A percentile compares a stretch with the other conserved stretches of the same genome.
Evolutionary conservation across 2,329 filamentous ascomycete genomes (phyloP).

Genomic region (Celoporthe dispersa): DNA sequence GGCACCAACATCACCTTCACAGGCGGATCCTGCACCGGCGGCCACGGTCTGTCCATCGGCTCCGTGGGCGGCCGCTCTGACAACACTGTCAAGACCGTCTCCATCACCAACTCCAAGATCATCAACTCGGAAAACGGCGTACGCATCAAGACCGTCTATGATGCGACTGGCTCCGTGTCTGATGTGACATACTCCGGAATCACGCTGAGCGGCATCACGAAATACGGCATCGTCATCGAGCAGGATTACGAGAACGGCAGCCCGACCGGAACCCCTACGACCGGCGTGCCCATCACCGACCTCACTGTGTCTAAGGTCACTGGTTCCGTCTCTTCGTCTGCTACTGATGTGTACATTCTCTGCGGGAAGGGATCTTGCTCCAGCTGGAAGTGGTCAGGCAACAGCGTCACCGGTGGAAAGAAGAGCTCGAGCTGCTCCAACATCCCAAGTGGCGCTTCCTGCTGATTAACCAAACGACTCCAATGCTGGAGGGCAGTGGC

Average conservation of each 20-base stretch:
- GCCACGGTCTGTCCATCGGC: conserved; percentile 49
- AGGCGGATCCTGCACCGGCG: conserved; percentile 48
- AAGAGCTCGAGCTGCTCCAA: conserved; percentile 29
- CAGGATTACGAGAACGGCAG: conserved; percentile 52
- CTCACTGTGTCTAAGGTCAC: conserved; percentile 49
- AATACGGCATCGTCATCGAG: conserved; percentile 46
- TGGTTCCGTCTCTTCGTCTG: conserved; percentile 46
- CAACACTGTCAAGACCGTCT: conserved; percentile 57
- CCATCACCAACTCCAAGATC: conserved; percentile 54
- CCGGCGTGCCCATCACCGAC: conserved; percentile 56
- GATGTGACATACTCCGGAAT: conserved; percentile 41
- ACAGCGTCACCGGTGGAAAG: conserved; percentile 55
- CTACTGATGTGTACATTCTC: conserved; percentile 55
- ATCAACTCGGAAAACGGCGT: conserved; percentile 57
- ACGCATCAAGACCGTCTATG: conserved; percentile 54
- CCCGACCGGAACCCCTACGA: conserved; percentile 51
- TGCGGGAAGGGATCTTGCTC: conserved; percentile 56
- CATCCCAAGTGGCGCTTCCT: conserved; percentile 13
- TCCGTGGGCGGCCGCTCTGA: conserved; percentile 52
- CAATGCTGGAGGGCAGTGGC: neutral
- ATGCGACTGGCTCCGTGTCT: conserved; percentile 49
- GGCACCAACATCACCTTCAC: conserved; percentile 54
- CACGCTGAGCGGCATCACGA: conserved; percentile 32
- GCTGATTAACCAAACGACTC: conserved; percentile 2
- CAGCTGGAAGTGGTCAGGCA: conserved; percentile 57